Base-by-base conservation (phyloP, 176 grass and related monocot species). In the Ananas comosus region DNA sequence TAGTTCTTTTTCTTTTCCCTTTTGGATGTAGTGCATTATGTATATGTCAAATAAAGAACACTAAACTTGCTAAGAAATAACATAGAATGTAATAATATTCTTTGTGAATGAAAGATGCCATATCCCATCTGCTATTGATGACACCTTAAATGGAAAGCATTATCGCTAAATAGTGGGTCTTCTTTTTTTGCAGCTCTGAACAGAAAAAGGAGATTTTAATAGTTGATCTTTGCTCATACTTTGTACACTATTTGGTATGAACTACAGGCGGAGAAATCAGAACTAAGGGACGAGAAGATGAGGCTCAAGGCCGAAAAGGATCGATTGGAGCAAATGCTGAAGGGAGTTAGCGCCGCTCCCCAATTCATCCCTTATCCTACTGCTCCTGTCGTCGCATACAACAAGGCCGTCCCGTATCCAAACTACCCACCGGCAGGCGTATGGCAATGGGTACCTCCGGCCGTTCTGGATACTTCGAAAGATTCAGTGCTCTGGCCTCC, bases 361-460 rank as follows among this genome's bases (percentile, higher is more conserved):
- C 82, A 74, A 70, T 94, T 76, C 85, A 19, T 93, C 14, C 67
- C 82, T n/a, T 85, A 82, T 64, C 86, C 85, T 9, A 33, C 75
- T n/a, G 69, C 77, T 8, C 53, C 78, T 11, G 66, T 54, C 1
- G n/a, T 82, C 0, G 67, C 83, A 11, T 17, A 80, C 56, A 19
- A 7, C 7, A 19, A 10, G 16, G 17, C 56, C 17, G 56, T 19
- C 16, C 72, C 85, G 2, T 84, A 85, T 76, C 50, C 86, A 0
- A 80, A 80, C 59, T 99, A 99, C 82, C 80, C 77, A 53, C 78
- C 90, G 52, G 79, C 87, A 12, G 84, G 80, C 8, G 84, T 99
- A 79, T 94, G 82, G 90, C 95, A 84, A 61, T 99, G 95, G 95
- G 94, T 99, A 75, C 95, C 90, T 21, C 90, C 87, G 12, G 86